Base-by-base conservation (phyloP, 2,329 filamentous ascomycete species). In the Alternaria consortialis region DNA sequence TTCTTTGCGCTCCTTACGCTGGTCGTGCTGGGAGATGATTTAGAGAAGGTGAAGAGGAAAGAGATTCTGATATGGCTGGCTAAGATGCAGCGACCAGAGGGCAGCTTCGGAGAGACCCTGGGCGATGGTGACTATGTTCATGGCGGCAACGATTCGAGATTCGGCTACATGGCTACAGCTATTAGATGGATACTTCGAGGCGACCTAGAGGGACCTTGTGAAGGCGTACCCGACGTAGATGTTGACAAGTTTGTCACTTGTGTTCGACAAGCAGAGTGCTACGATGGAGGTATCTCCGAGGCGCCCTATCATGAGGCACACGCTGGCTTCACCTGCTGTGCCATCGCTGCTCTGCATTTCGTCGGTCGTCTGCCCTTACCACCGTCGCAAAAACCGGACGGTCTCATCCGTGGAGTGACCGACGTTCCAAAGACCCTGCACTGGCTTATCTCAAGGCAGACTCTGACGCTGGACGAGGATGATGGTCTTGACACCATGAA, bases 241-340 rank as follows among this genome's bases (percentile, higher is more conserved):
- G 85, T 94, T 3, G 85, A 90, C 37, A 83, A 80, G 7, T 83
- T 97, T 65, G 85, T 92, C 27, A 78, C 80, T 13, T 92, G 95
- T 78, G 89, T 98, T 60, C 83, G 88, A 55, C 81, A 82, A 42
- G 89, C 90, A 23, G 81, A 84, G 88, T 89, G 90, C 1, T 96
- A 94, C 74, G 93, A 97, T 69, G 92, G 93, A 5, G 94, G 94
- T 6, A 88, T 97, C 64, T 89, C 90, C 3, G 92, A 96, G 76
- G 88, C 87, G 36, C 88, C 90, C 0, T 88, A 88, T 62, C 90
- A 93, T 61, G 94, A 97, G 80, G 90, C 93, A 34, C 93, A 97
- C 73, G 91, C 92, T 68, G 95, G 95, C 20, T 94, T 97, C 77
- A 93, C 92, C 9, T 97, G 94, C 82, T 97, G 93, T 78, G 93